Evolutionary conservation across 495 filamentous ascomycete species (phyloP).

Genomic region (Penicillium bovifimosum): DNA sequence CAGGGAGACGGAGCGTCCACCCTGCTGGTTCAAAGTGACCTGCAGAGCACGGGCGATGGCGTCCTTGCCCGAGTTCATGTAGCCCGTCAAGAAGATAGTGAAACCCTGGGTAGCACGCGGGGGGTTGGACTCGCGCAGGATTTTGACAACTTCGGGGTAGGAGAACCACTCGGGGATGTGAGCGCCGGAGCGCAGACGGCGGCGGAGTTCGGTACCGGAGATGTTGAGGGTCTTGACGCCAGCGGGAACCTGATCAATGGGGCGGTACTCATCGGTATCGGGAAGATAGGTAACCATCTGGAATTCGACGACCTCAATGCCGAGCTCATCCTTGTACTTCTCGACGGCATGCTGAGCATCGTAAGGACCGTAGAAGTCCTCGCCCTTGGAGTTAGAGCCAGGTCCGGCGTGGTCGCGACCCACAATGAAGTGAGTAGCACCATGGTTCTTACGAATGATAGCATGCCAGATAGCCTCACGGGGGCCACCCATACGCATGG

Average conservation of each 20-base stretch:
- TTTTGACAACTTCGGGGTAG: conserved; percentile 95
- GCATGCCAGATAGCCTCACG: conserved; percentile 99
- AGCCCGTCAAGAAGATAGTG: conserved; percentile 96
- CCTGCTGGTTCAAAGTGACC: conserved; percentile 97
- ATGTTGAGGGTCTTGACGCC: conserved; percentile 93
- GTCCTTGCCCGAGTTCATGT: conserved; percentile 95
- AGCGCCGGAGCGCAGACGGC: conserved; percentile 78
- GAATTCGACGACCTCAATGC: conserved; percentile 98
- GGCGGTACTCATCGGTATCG: conserved; percentile 92
- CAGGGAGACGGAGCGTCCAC: conserved; percentile 87
- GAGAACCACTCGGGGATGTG: conserved; percentile 99
- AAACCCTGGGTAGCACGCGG: conserved; percentile 86
- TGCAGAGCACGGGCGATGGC: conserved; percentile 91
- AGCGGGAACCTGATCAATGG: conserved; percentile 77
- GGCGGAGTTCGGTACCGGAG: conserved; percentile 90
- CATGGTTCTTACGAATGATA: conserved; percentile 99
- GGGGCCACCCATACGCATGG: conserved; percentile 98
- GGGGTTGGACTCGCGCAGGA: conserved; percentile 91
- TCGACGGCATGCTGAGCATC: conserved; percentile 97
- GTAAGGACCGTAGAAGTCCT: conserved; percentile 97
- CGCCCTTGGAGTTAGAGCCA: conserved; percentile 91
- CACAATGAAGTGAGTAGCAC: conserved; percentile 98
- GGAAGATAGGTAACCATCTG: conserved; percentile 99
- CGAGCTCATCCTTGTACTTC: conserved; percentile 92
- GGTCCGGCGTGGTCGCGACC: conserved; percentile 97